Evolutionary conservation across 352 stramenopile genomes (phyloP).

Genomic region (Blastocystis sp.): DNA sequence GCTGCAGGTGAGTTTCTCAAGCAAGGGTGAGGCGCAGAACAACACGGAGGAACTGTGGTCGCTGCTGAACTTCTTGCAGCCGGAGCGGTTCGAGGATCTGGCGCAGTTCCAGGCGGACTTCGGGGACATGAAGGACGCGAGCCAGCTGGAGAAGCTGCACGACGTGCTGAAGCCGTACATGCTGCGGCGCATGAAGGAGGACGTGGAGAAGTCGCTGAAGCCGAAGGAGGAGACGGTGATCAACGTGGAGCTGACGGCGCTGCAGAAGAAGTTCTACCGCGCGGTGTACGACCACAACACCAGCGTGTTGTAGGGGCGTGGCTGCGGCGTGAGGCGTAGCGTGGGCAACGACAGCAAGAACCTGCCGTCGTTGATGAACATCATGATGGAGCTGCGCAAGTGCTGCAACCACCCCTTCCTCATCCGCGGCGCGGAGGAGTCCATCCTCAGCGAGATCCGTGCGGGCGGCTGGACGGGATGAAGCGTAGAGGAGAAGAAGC

Average conservation of each 20-base stretch:
- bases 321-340: conserved; percentile 67
- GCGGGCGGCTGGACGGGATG: background rate
- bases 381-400: conserved; percentile 97
- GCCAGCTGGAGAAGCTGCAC: conserved; percentile 89
- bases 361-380: conserved; percentile 91
- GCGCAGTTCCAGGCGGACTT: conserved; percentile 87
- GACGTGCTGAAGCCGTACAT: conserved; percentile 88
- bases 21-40: conserved; percentile 75
- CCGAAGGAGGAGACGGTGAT: conserved; percentile 93
- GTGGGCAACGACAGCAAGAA: conserved; percentile 72
- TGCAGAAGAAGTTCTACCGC: conserved; percentile 98
- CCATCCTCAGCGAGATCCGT: conserved; percentile 21
- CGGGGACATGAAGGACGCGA: conserved; percentile 82
- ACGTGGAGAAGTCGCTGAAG: conserved; percentile 89
- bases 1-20: conserved; percentile 76
- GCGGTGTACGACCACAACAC: conserved; percentile 99
- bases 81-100: conserved; percentile 83
- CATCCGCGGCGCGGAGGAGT: conserved; percentile 85
- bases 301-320: conserved; percentile 83
- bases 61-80: conserved; percentile 91
- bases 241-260: conserved; percentile 89
- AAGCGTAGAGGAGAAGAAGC: background rate
- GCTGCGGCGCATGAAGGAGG: conserved; percentile 92
- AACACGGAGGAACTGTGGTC: conserved; percentile 93
- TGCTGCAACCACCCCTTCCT: conserved; percentile 99